Evolutionary conservation across 305 asterid species (phyloP), one percentile per base, ranked within the genome.

Genomic region (Petunia hybrid): DNA sequence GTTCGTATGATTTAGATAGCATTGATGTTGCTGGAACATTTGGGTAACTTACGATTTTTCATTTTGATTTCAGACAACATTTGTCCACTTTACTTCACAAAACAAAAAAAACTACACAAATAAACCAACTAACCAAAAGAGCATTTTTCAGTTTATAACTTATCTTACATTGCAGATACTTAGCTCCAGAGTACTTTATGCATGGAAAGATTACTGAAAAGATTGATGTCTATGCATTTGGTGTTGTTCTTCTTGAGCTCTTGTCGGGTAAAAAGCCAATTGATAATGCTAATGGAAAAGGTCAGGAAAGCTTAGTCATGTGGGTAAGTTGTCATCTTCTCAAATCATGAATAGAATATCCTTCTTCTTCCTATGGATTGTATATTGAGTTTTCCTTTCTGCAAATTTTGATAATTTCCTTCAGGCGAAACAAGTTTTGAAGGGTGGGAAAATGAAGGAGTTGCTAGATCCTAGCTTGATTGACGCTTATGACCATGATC

Each of bases 241-340:
- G 99, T 46, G 97, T 95, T 68, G 98, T 95, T 61, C 97, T 95
- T 46, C 97, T 95, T 66, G 99, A 95, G 90, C 93, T 95, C 80
- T 83, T 95, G 77, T 89, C 99, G 4, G 97, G 99, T 41, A 87
- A 93, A 87, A 93, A 90, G 84, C 98, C 98, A 62, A 92, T 95
- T 55, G 92, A 90, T 82, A 87, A 88, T 67, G 90, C 84, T 63
- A 86, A 77, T 46, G 89, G 91, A 38, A 90, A 90, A 80, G 99
- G 95, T 70, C 91, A 91, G 77, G 90, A 87, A 83, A 93, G 95
- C 90, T 88, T 95, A 88, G 95, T 95, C 35, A 87, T 91, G 89
- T 95, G 99, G 99, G 99, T 95, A 84, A 84, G 96, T 83, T 77
- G 78, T 39, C 31, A 8, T 60, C 36, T 71, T 61, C n/a, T 8